Evolutionary conservation across 805 yeast genomes (phyloP).

Genomic region (Monosporozyma solicola): DNA sequence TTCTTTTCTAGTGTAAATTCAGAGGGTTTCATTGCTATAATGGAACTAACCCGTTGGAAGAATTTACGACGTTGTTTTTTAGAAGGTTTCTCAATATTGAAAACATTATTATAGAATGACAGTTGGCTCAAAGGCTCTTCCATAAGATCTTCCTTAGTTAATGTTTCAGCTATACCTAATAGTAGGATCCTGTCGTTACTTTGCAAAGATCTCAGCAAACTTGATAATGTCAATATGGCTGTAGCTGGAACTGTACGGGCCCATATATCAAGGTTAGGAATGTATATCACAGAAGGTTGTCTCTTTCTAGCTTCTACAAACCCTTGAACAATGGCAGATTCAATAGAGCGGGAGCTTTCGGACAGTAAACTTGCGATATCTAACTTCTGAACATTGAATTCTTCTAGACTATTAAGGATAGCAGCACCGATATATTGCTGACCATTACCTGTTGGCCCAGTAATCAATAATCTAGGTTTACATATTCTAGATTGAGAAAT

Average conservation of each 20-base stretch:
- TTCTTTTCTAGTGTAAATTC: slow-evolving; percentile 60
- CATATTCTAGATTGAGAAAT: slow-evolving; percentile 56
- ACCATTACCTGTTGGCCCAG: slow-evolving; percentile 74
- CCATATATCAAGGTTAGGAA: slow-evolving; percentile 82
- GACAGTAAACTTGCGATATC: slow-evolving; percentile 72
- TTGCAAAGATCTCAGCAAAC: slow-evolving; percentile 56
- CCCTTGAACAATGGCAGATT: slow-evolving; percentile 72
- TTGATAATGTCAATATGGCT: slow-evolving; percentile 62
- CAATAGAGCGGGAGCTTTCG: slow-evolving; percentile 75
- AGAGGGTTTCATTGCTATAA: slow-evolving; percentile 58
- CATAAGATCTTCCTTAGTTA: slow-evolving; percentile 34
- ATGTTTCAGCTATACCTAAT: slow-evolving; percentile 58
- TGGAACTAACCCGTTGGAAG: slow-evolving; percentile 45
- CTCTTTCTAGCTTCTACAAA: slow-evolving; percentile 84
- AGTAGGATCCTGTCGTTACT: slow-evolving; percentile 68
- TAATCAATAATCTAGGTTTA: slow-evolving; percentile 69
- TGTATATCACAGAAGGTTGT: slow-evolving; percentile 74
- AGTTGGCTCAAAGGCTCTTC: slow-evolving; percentile 17
- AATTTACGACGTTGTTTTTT: slow-evolving; percentile 42
- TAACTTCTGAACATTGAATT: slow-evolving; percentile 77
- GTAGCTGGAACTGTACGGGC: slow-evolving; percentile 54
- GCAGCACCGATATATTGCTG: slow-evolving; percentile 82
- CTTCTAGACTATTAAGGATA: slow-evolving; percentile 71
- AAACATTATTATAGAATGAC: slow-evolving; percentile 34
- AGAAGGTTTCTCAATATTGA: slow-evolving; percentile 42